Base-by-base conservation (phyloP, 2,329 filamentous ascomycete species). In the Zasmidium angulare region DNA sequence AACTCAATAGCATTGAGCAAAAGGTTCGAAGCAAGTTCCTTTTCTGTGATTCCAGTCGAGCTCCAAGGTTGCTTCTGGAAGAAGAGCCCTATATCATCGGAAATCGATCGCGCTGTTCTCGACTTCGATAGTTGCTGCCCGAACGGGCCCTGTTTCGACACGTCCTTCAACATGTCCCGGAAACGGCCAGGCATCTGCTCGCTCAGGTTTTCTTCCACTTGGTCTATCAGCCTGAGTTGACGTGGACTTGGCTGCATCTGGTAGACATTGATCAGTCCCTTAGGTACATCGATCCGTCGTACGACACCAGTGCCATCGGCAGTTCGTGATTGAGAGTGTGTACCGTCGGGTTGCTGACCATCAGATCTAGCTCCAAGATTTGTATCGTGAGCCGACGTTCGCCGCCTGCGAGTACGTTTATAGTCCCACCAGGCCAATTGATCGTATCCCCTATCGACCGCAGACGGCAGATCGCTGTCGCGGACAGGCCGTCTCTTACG, bases 381-480 rank as follows among this genome's bases (percentile, higher is more conserved):
- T 36, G 29, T 36, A 36, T 36, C 29, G 14, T n/a, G 26, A 29
- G 26, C 26, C 26, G 26, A 29, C 26, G 6, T 43, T 17, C 36
- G 36, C n/a, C n/a, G 36, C 36, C 14, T 43, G 9, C 36, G 36
- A 43, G n/a, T 17, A 17, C 36, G 36, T 43, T 43, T 43, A 17
- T 43, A 43, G n/a, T 17, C 36, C 36, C 36, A 17, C 12, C 12
- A 43, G 11, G 47, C 51, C 14, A 65, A 21, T 47, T 63, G 57
- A 48, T 55, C 64, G 58, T 70, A 69, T n/a, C 63, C 68, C 22
- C 55, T 55, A 26, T 69, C 67, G n/a, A 70, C 68, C 6, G 64
- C 59, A n/a, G 65, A 67, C 1, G 68, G 68, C 58, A 71, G 52
- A n/a, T 69, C 64, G n/a, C 12, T 14, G n/a, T 43, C 36, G 14